These are phyloP conservation scores for Fagus crenata DNA, from an alignment of 306 rosid genomes.

Conservation along the genomic window DNA sequence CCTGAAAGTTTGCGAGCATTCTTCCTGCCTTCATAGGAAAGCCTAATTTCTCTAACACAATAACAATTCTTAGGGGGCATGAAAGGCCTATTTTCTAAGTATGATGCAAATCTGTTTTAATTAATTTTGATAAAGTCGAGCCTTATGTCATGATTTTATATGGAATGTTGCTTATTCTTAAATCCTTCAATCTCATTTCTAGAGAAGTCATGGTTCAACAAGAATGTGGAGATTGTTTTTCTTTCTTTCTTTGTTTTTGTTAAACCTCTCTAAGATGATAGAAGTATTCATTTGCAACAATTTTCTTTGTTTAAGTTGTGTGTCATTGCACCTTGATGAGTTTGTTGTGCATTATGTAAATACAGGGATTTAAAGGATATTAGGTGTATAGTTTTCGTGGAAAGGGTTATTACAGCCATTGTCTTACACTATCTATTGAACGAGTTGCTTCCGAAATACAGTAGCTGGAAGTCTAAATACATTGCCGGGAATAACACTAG, in stretches of 20 bases:
- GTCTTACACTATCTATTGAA: slow-evolving; percentile 55
- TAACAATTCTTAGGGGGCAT: neutral
- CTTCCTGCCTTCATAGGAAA: neutral
- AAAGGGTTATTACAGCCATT: slow-evolving; percentile 74
- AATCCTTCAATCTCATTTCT: neutral
- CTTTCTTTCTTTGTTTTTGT: neutral
- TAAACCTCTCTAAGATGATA: neutral
- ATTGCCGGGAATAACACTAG: slow-evolving; percentile 58
- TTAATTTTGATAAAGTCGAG: neutral
- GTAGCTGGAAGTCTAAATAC: slow-evolving; percentile 69
- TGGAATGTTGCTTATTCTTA: neutral
- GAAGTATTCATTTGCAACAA: neutral
- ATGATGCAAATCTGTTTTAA: neutral
- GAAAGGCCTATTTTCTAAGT: neutral
- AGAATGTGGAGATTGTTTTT: neutral
- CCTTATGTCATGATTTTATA: neutral
- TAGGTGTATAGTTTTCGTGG: slow-evolving; percentile 83
- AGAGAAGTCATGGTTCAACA: neutral
- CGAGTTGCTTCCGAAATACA: slow-evolving; percentile 58
- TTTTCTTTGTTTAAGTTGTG: slow-evolving; percentile 4
- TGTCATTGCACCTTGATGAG: slow-evolving; percentile 16
- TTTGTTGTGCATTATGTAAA: slow-evolving; percentile 9
- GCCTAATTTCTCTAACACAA: neutral
- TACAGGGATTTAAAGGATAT: slow-evolving; percentile 56
- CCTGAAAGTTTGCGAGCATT: slow-evolving; percentile 2